These are phyloP conservation scores for Tilletia caries DNA, from an alignment of 1,284 basidiomycete genomes.

Conservation along the genomic window DNA sequence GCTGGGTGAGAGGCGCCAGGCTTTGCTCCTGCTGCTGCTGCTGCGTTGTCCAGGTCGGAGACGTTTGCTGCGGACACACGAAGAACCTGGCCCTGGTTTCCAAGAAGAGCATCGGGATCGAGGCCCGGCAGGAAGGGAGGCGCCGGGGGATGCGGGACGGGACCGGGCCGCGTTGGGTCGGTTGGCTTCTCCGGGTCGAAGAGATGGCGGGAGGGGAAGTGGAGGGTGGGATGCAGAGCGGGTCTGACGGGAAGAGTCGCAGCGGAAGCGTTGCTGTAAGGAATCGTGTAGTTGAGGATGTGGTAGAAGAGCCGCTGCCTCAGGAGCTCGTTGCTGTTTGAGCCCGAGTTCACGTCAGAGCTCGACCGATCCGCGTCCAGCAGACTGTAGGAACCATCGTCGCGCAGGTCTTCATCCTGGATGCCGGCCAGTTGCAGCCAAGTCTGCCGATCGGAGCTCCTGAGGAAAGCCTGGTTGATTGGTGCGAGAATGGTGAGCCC, in stretches of 20 bases:
- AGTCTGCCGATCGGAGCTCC: not conserved
- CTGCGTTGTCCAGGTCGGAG: not conserved
- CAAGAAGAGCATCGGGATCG: slow-evolving; percentile 4
- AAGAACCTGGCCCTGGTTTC: slow-evolving; percentile 1
- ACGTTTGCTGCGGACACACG: not conserved
- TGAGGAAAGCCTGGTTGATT: slow-evolving; percentile 63
- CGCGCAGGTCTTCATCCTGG: slow-evolving; percentile 38
- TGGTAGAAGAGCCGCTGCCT: slow-evolving; percentile 93
- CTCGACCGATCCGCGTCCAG: not conserved
- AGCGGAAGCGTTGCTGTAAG: slow-evolving; percentile 57
- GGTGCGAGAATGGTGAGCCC: slow-evolving; percentile 87
- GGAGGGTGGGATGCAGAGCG: slow-evolving; percentile 39
- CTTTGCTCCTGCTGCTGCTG: not conserved
- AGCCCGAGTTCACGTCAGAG: slow-evolving; percentile 17
- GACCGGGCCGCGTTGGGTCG: slow-evolving; percentile 35
- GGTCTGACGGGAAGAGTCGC: slow-evolving; percentile 62
- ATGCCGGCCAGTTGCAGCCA: not conserved
- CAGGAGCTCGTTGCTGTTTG: slow-evolving; percentile 75
- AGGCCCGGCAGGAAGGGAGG: slow-evolving; percentile 5
- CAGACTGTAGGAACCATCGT: slow-evolving; percentile 24
- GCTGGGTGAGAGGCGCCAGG: not conserved
- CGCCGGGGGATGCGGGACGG: slow-evolving; percentile 35
- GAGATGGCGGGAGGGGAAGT: slow-evolving; percentile 76
- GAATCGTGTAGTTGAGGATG: slow-evolving; percentile 77
- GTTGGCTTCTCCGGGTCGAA: slow-evolving; percentile 59